These are phyloP conservation scores for Ophiostoma quercus DNA, from an alignment of 2,329 filamentous ascomycete genomes.

Conservation along the genomic window DNA sequence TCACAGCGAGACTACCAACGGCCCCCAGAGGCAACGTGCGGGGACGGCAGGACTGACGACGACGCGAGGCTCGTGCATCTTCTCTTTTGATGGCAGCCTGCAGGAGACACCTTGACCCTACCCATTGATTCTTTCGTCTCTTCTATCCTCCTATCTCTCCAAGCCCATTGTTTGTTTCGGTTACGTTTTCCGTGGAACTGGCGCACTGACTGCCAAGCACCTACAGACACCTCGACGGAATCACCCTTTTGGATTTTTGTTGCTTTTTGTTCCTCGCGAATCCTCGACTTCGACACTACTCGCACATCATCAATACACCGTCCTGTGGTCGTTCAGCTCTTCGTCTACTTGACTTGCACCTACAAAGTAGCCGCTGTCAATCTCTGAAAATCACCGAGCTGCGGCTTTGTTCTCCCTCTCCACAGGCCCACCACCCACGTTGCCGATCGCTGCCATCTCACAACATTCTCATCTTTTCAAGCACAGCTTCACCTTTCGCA, in stretches of 20 bases:
- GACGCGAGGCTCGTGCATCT: constrained; percentile 4
- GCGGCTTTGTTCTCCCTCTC: not conserved
- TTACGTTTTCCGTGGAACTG: not conserved
- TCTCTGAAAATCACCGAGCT: constrained; percentile 2
- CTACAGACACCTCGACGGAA: constrained; percentile 12
- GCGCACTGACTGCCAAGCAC: not conserved
- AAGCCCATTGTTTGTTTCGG: not conserved
- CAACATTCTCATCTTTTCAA: constrained; percentile 6
- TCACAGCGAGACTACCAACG: not conserved
- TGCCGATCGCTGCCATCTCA: constrained; percentile 16
- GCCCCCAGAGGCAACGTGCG: not conserved
- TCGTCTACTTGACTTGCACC: not conserved
- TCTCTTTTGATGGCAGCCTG: not conserved
- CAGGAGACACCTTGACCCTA: not conserved
- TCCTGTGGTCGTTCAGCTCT: not conserved
- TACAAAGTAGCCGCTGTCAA: not conserved
- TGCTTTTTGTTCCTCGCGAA: not conserved
- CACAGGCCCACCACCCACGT: constrained; percentile 15
- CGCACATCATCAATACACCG: not conserved
- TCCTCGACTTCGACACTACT: not conserved
- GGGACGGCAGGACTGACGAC: not conserved
- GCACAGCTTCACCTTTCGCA: not conserved
- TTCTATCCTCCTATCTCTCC: not conserved
- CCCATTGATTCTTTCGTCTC: not conserved
- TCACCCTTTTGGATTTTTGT: not conserved